Evolutionary conservation across 106 monocot genomes (phyloP), one percentile per base, ranked within the genome.

Genomic region (Triglochin maritima): DNA sequence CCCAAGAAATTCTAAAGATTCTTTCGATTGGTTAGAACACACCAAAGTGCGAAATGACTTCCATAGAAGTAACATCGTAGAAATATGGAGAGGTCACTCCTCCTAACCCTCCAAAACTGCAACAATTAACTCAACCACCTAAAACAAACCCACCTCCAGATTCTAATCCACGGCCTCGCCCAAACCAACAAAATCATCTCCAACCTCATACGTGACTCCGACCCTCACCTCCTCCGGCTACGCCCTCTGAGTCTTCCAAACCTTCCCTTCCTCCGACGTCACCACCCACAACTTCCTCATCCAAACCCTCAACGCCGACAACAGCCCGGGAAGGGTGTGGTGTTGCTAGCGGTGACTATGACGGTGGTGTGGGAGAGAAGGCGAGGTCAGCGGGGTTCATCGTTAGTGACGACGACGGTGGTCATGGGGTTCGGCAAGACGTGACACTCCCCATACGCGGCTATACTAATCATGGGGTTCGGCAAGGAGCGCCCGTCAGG

Each of bases 231-330:
- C 75, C 78, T 8, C 49, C 72, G 2, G 46, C 63, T 77, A 79
- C 54, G 58, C 6, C 9, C 53, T 9, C 4, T 14, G 13, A 12
- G 13, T 55, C 48, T 44, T 74, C 59, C 10, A 7, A 2, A n/a
- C 15, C 56, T 43, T 69, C 17, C 41, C 43, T 5, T 58, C 48
- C 10, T 75, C 71, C 0, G 79, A 80, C 49, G 51, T 78, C 12
- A 73, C 80, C n/a, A 68, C 49, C 13, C 54, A 74, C 58, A 87
- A 87, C 66, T 78, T 69, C 66, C 65, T 87, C 78, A 81, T 87
- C 64, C 63, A 60, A 11, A 46, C 44, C 57, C 62, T 64, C 56
- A 58, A 59, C 47, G 52, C 9, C 3, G 44, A 45, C 53, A 57
- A 44, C 9, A 6, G 12, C 42, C 69, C 62, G 29, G 29, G 1